phyloP scores from a whole-genome alignment of 2,329 filamentous ascomycete species.

The Chaetomium olivaceum region DNA sequence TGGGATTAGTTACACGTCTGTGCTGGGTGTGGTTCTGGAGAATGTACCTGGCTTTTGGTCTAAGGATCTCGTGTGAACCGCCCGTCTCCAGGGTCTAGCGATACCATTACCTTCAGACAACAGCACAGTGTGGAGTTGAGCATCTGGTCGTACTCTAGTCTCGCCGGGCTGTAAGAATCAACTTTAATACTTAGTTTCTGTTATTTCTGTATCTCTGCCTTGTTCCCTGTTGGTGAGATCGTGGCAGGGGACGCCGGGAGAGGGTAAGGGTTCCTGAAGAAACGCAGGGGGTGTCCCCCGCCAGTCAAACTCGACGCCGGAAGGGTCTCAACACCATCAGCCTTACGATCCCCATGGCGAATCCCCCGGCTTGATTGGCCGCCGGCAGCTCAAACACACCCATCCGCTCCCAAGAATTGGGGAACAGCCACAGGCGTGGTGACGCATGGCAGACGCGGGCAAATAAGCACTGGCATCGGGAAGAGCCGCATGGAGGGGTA shows the following conservation, averaged over 20 bases:
- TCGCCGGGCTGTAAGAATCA: neutral
- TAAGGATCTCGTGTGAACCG: neutral
- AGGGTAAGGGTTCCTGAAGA: neutral
- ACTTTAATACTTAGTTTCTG: neutral
- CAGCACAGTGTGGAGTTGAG: neutral
- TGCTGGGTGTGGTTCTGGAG: too few species aligned
- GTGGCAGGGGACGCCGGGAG: too few species aligned
- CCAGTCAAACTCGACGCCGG: slow-evolving; percentile 4
- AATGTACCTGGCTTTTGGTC: too few species aligned
- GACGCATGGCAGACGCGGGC: slow-evolving; percentile 24
- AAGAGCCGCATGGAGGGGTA: slow-evolving; percentile 29
- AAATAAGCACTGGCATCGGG: slow-evolving; percentile 24
- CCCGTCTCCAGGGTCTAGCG: neutral
- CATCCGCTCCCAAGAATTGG: slow-evolving; percentile 24
- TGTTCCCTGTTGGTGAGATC: neutral
- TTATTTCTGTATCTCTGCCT: neutral
- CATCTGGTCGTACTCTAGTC: neutral
- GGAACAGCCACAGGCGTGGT: slow-evolving; percentile 27
- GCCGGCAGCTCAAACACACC: slow-evolving; percentile 13
- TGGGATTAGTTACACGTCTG: too few species aligned
- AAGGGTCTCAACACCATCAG: slow-evolving; percentile 26
- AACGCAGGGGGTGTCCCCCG: neutral
- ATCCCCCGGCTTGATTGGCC: slow-evolving; percentile 26
- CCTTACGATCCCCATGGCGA: slow-evolving; percentile 21
- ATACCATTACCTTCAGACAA: neutral